Percentiles rank a stretch among this genome's conserved stretches.
Conservation (phyloP, 2,329 filamentous ascomycete genomes). For the Helotiales sp. region DNA sequence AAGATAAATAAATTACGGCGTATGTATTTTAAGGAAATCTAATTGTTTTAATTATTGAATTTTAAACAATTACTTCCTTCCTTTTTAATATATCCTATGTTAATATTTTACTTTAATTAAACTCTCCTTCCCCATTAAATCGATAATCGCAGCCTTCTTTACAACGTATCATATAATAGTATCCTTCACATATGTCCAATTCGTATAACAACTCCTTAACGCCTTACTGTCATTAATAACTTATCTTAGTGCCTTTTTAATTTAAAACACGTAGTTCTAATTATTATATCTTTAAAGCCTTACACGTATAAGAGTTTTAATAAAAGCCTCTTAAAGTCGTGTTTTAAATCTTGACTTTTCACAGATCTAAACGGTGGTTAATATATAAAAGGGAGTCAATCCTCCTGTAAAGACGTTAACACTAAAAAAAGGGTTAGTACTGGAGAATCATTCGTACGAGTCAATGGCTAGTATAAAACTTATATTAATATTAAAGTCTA, state of each 20-base stretch:
- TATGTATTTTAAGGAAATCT: too few species aligned
- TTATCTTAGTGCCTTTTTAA: constrained; percentile 42
- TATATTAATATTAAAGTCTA: too few species aligned
- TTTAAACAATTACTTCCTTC: constrained; percentile 13
- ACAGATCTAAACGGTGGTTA: too few species aligned
- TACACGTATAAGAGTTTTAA: constrained; percentile 40
- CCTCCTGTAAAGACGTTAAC: too few species aligned
- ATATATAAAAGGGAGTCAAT: too few species aligned
- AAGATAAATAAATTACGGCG: constrained; percentile 47
- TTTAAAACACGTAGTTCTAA: constrained; percentile 50
- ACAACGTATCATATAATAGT: constrained; percentile 44
- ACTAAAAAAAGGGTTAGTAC: too few species aligned
- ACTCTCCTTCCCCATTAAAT: constrained; percentile 12
- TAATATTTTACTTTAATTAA: constrained; percentile 12
- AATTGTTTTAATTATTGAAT: constrained; percentile 15
- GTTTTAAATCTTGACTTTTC: too few species aligned
- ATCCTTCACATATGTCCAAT: constrained; percentile 46
- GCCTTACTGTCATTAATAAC: constrained; percentile 45
- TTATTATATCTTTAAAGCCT: constrained; percentile 40
- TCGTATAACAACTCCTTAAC: constrained; percentile 45
- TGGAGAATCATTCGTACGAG: too few species aligned
- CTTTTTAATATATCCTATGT: constrained; percentile 7
- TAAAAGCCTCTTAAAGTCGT: constrained; percentile 44
- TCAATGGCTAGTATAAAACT: too few species aligned
- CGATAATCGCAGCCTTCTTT: constrained; percentile 38